Percentiles rank a stretch among this genome's conserved stretches.
Conservation (phyloP, 2,329 filamentous ascomycete species). For the Trichophyton benhamiae region DNA sequence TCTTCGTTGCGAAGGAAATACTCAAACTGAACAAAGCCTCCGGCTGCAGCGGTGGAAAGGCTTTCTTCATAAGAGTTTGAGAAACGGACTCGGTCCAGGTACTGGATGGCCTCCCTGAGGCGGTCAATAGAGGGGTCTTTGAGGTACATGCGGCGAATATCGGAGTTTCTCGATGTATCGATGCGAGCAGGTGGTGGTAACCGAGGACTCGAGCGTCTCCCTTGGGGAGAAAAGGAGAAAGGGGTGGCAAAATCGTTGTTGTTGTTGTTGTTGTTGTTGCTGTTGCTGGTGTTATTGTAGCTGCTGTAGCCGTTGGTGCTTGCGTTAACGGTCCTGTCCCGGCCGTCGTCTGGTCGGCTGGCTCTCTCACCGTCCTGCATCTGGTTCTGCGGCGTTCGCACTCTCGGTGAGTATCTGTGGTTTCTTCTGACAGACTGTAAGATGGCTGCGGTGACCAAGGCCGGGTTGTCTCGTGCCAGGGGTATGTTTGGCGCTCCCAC, state of each 20-base stretch:
- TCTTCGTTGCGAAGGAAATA: constrained; percentile 40
- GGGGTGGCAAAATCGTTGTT: constrained; percentile 2
- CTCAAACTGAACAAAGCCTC: constrained; percentile 42
- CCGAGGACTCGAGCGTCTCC: background rate
- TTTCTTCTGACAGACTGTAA: constrained; percentile 32
- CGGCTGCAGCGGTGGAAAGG: constrained; percentile 40
- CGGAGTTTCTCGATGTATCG: constrained; percentile 20
- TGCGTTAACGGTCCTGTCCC: background rate
- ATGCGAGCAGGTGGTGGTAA: background rate
- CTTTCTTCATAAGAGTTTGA: constrained; percentile 44
- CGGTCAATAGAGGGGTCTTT: constrained; percentile 25
- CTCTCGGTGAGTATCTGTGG: constrained; percentile 25
- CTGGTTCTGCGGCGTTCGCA: constrained; percentile 30
- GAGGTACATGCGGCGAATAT: constrained; percentile 26
- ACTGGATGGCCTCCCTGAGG: constrained; percentile 49
- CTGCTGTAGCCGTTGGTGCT: background rate
- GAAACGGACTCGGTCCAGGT: constrained; percentile 47
- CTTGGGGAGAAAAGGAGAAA: background rate
- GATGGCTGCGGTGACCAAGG: constrained; percentile 23
- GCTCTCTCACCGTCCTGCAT: constrained; percentile 26
- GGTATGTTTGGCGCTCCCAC: background rate
- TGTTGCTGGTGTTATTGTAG: constrained; percentile 5
- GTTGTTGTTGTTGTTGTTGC: background rate
- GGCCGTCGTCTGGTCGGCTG: constrained; percentile 10
- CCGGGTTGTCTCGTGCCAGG: constrained; percentile 6